Base-by-base conservation (phyloP, 2,329 filamentous ascomycete species). In the Pezicula neosporulosa region DNA sequence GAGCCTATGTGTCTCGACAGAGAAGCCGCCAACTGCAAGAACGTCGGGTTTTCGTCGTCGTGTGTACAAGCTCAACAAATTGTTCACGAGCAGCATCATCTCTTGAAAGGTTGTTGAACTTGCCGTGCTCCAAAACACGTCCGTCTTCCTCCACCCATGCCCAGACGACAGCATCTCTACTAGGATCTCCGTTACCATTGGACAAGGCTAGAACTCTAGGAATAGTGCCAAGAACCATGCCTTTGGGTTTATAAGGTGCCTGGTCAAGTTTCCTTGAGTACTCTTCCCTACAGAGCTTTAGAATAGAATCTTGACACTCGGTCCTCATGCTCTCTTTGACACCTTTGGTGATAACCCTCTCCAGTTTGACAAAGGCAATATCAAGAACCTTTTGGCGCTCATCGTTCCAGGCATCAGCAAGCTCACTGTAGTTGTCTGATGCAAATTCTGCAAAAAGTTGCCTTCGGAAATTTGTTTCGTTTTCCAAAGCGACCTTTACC, bases 291-390 rank as follows among this genome's bases (percentile, higher is more conserved):
- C 92, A 96, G 49, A 85, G 81, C 63, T 87, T 89, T n/a, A 92
- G 85, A 46, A 99, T 84, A 63, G 91, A 86, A 62, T 96, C 92
- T 69, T 99, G 93, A 65, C 94, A 99, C 60, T 93, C 91, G 8
- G 91, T 93, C 60, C 91, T 89, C 58, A 99, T 81, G 44, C 90
- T 91, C 66, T 99, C 94, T 70, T 97, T 97, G 56, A 97, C 90
- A 52, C 91, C 90, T 67, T 93, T 94, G 52, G 89, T 83, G 61
- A 97, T 92, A 58, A 95, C 76, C 60, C 80, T 85, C 61, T 96
- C 88, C 41, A 99, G 77, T 66, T 93, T 96, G 8, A 80, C 75
- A 53, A 96, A 83, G 0, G 92, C 91, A 49, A 86, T 68, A 60
- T 96, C 89, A 46, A 99, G 75, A 1, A 95, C 86, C 63, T 95